A percentile compares a stretch with the other conserved stretches of the same genome.
phyloP scores from a whole-genome alignment of 2,329 filamentous ascomycete genomes.

The Aspergillus fructus region DNA sequence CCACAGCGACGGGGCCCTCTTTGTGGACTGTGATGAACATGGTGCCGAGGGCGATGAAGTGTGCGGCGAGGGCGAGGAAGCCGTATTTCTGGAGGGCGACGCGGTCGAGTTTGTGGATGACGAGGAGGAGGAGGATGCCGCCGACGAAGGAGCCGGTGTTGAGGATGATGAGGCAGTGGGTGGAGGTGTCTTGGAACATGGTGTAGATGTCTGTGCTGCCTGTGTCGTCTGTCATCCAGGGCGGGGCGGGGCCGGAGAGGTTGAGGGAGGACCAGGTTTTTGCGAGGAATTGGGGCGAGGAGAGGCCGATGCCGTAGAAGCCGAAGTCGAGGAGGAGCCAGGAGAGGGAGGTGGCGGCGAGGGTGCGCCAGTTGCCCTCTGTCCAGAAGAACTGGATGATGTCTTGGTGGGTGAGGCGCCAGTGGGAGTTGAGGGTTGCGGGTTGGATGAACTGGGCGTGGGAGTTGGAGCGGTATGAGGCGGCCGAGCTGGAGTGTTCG shows the following conservation, averaged over 20 bases:
- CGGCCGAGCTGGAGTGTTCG: conserved; percentile 14
- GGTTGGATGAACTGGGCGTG: conserved; percentile 29
- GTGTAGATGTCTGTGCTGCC: conserved; percentile 44
- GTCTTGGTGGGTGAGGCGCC: conserved; percentile 38
- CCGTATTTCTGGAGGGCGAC: conserved; percentile 45
- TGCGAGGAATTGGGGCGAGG: conserved; percentile 42
- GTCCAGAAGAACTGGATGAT: conserved; percentile 44
- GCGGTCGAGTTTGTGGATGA: conserved; percentile 42
- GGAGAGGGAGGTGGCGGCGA: conserved; percentile 48
- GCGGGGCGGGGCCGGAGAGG: conserved; percentile 27
- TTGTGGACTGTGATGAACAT: conserved; percentile 42
- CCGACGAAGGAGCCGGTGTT: conserved; percentile 46
- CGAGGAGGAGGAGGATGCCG: conserved; percentile 40
- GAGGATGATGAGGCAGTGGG: conserved; percentile 41
- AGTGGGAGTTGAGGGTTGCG: conserved; percentile 43
- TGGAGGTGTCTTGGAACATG: conserved; percentile 40
- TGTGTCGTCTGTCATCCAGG: conserved; percentile 37
- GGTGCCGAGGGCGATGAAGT: conserved; percentile 45
- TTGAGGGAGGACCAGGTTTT: conserved; percentile 41
- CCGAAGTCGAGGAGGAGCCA: conserved; percentile 60
- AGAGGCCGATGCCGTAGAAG: conserved; percentile 57
- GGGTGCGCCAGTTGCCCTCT: conserved; percentile 44
- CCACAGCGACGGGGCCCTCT: conserved; percentile 37
- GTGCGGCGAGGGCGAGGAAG: conserved; percentile 42
- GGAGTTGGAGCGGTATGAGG: conserved; percentile 16